phyloP scores from a whole-genome alignment of 257 asterid species.

The Lycium ferocissimum region DNA sequence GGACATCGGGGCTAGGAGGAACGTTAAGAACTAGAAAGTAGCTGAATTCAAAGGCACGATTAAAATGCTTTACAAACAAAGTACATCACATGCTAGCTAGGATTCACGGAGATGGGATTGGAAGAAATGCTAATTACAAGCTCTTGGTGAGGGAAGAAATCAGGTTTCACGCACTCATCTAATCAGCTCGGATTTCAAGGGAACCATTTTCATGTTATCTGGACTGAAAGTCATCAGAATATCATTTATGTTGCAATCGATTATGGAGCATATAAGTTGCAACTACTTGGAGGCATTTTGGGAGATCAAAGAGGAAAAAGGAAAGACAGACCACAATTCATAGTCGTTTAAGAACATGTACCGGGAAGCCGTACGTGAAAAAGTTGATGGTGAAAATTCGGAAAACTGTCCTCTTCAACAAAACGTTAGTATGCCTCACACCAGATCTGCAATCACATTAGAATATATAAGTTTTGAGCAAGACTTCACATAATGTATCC shows the following conservation, averaged over 20 bases:
- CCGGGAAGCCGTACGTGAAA: slow-evolving; percentile 99
- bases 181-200: slow-evolving; percentile 20
- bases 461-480: slow-evolving; percentile 5
- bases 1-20: background rate
- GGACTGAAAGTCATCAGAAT: slow-evolving; percentile 8
- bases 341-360: slow-evolving; percentile 48
- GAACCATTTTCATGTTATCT: slow-evolving; percentile 28
- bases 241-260: background rate
- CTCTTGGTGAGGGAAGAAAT: slow-evolving; percentile 10
- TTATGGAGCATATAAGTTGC: background rate
- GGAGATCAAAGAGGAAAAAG: slow-evolving; percentile 28
- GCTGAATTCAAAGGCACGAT: background rate
- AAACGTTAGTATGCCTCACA: slow-evolving; percentile 91
- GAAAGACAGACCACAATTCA: slow-evolving; percentile 29
- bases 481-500: background rate
- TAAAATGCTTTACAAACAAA: slow-evolving; percentile 12
- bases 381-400: slow-evolving; percentile 92
- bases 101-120: background rate
- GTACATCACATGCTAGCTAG: background rate
- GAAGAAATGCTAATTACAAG: background rate
- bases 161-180: background rate
- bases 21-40: background rate
- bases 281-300: background rate
- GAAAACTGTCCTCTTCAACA: slow-evolving; percentile 83
- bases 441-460: slow-evolving; percentile 71